Conservation (phyloP, 345 rosid species). For the Turnera subulata region DNA sequence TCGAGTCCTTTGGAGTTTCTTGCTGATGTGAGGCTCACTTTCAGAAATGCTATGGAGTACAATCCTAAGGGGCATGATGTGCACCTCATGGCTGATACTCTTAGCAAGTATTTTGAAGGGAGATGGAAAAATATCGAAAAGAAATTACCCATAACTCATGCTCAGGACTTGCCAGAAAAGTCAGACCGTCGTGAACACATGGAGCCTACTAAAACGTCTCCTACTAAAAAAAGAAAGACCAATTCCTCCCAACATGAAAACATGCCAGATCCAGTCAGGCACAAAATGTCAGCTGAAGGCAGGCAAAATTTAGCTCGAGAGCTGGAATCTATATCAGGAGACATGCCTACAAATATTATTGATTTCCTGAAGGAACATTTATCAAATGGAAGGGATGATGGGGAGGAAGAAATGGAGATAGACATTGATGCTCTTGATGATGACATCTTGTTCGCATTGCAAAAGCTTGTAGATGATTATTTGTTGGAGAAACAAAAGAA, state of each 20-base stretch:
- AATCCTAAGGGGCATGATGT: constrained; percentile 44
- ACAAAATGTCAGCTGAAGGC: constrained; percentile 12
- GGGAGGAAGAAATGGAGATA: constrained; percentile 28
- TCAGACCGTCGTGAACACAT: constrained; percentile 2
- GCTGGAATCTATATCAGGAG: constrained; percentile 17
- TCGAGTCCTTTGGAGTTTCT: constrained; percentile 37
- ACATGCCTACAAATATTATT: constrained; percentile 24
- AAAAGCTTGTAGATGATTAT: constrained; percentile 28
- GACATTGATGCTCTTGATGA: constrained; percentile 28
- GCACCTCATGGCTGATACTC: constrained; percentile 38
- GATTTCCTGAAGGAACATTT: constrained; percentile 21
- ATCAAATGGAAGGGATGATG: constrained; percentile 13
- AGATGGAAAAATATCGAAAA: constrained; percentile 30
- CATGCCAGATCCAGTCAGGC: constrained; percentile 16
- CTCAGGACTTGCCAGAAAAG: background rate
- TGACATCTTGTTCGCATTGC: constrained; percentile 20
- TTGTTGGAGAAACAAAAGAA: constrained; percentile 17
- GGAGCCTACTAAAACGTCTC: constrained; percentile 6
- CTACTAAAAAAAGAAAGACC: constrained; percentile 19
- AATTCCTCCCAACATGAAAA: constrained; percentile 8
- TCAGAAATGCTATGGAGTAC: constrained; percentile 47
- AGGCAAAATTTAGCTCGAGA: constrained; percentile 12
- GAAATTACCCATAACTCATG: constrained; percentile 16
- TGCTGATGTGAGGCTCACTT: constrained; percentile 50
- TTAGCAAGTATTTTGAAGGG: constrained; percentile 25